A percentile compares a stretch with the other conserved stretches of the same genome.
These are phyloP conservation scores for Arthrobotrys pseudoclavata DNA, from an alignment of 2,329 filamentous ascomycete species.

Conservation along the genomic window DNA sequence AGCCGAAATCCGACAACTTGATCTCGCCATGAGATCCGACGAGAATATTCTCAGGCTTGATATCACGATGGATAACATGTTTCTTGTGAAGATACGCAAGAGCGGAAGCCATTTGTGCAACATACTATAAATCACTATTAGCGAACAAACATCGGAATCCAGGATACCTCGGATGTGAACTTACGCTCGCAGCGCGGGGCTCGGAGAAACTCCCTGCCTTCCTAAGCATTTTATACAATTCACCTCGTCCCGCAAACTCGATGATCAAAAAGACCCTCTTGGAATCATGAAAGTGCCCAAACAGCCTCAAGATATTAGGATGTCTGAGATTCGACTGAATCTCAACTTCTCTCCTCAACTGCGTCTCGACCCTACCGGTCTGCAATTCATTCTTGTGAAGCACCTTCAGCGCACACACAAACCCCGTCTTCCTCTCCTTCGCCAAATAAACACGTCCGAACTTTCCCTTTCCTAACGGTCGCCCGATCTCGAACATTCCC, in stretches of 20 bases:
- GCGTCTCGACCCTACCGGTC: conserved; percentile 85
- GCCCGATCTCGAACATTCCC: conserved; percentile 93
- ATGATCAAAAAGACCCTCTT: conserved; percentile 90
- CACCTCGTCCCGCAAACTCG: conserved; percentile 86
- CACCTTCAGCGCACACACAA: conserved; percentile 88
- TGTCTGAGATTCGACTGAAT: conserved; percentile 90
- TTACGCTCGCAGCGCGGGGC: conserved; percentile 78
- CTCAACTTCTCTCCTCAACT: conserved; percentile 88
- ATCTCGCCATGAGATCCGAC: conserved; percentile 97
- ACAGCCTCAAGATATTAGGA: conserved; percentile 85
- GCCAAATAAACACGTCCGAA: conserved; percentile 89
- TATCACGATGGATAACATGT: conserved; percentile 96
- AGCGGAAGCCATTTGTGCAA: conserved; percentile 91
- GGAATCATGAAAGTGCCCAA: conserved; percentile 89
- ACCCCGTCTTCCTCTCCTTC: conserved; percentile 81
- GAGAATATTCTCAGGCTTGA: conserved; percentile 97
- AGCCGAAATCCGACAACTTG: conserved; percentile 98
- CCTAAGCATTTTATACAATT: conserved; percentile 88
- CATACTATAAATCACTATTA: conserved; percentile 72
- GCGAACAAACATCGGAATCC: neutral
- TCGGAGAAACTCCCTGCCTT: conserved; percentile 84
- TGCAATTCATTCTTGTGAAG: conserved; percentile 86
- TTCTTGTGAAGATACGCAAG: conserved; percentile 93
- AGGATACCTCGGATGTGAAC: conserved; percentile 2
- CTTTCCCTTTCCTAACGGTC: conserved; percentile 87